Evolutionary conservation across 768 basidiomycete species (phyloP).

Genomic region (Basidioascus undulatus): DNA sequence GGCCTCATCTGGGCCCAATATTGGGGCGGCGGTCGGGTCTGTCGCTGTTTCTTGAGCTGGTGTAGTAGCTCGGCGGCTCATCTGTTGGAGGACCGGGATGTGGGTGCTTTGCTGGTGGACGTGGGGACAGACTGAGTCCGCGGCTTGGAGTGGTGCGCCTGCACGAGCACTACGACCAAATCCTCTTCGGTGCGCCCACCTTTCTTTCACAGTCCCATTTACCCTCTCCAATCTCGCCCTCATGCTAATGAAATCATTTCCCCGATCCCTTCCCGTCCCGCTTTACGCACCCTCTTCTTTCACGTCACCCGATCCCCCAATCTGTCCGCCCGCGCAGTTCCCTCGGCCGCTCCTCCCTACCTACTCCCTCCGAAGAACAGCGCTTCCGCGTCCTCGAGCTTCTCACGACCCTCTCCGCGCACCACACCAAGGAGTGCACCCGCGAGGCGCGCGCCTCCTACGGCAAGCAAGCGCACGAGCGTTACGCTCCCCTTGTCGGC

Average conservation of each 20-base stretch:
- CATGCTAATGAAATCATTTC: no score
- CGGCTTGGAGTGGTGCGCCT: no score
- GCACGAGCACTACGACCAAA: no score
- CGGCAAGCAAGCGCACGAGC: conserved; percentile 54
- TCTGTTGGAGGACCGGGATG: neutral
- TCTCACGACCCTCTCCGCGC: conserved; percentile 62
- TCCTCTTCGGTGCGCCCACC: no score
- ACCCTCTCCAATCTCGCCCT: conserved; percentile 1
- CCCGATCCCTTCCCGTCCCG: conserved; percentile 25
- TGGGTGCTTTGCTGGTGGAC: neutral
- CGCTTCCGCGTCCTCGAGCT: conserved; percentile 65
- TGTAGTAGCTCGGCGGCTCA: neutral
- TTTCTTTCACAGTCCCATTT: conserved; percentile 2
- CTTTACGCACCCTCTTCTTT: neutral
- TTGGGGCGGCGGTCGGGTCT: neutral
- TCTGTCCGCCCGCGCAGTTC: neutral
- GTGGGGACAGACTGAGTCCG: neutral
- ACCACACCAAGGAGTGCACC: conserved; percentile 78
- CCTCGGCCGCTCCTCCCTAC: conserved; percentile 32
- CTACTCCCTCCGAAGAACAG: conserved; percentile 52
- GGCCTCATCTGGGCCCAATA: conserved; percentile 34
- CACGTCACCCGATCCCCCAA: neutral
- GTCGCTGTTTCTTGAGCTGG: neutral
- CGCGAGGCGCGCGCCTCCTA: conserved; percentile 64
- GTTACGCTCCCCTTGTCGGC: conserved; percentile 64